A percentile compares a stretch with the other conserved stretches of the same genome.
phyloP scores from a whole-genome alignment of 2,329 filamentous ascomycete genomes.

The Fusarium nematophilum region DNA sequence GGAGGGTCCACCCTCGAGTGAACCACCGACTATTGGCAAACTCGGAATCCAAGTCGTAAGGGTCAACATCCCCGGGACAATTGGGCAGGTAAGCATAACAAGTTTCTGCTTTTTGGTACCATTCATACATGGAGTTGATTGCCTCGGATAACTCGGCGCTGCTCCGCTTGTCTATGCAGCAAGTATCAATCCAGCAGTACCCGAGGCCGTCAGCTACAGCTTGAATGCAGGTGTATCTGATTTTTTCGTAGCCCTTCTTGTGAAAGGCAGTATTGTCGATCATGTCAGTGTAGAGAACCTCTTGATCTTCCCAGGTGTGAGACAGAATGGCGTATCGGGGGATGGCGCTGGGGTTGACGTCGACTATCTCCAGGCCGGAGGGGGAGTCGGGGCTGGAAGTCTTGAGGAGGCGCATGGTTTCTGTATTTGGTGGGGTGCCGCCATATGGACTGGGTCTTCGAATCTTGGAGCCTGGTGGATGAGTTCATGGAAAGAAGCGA shows the following conservation, averaged over 20 bases:
- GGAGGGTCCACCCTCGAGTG: slow-evolving; percentile 18
- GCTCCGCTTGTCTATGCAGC: slow-evolving; percentile 42
- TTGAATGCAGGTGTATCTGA: slow-evolving; percentile 7
- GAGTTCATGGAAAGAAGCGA: too few species aligned
- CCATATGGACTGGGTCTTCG: too few species aligned
- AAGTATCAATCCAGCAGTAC: slow-evolving; percentile 41
- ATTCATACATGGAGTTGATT: slow-evolving; percentile 17
- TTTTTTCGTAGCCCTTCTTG: slow-evolving; percentile 10
- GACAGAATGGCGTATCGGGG: slow-evolving; percentile 41
- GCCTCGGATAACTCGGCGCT: slow-evolving; percentile 29
- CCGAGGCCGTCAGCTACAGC: slow-evolving; percentile 2
- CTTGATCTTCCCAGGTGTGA: slow-evolving; percentile 42
- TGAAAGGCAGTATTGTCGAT: slow-evolving; percentile 4
- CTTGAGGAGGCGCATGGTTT: slow-evolving; percentile 7
- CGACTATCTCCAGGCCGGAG: neutral
- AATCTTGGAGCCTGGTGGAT: too few species aligned
- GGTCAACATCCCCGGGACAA: slow-evolving; percentile 10
- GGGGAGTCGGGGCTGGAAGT: neutral
- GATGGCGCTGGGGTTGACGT: slow-evolving; percentile 3
- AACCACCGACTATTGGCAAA: slow-evolving; percentile 33
- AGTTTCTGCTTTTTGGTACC: slow-evolving; percentile 32
- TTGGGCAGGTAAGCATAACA: slow-evolving; percentile 39
- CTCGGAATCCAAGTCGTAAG: neutral
- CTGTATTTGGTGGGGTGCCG: too few species aligned
- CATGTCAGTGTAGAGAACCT: slow-evolving; percentile 33